Percentiles rank a stretch among this genome's conserved stretches.
Conservation (phyloP, 805 yeast species). For the Candida easanensis region DNA sequence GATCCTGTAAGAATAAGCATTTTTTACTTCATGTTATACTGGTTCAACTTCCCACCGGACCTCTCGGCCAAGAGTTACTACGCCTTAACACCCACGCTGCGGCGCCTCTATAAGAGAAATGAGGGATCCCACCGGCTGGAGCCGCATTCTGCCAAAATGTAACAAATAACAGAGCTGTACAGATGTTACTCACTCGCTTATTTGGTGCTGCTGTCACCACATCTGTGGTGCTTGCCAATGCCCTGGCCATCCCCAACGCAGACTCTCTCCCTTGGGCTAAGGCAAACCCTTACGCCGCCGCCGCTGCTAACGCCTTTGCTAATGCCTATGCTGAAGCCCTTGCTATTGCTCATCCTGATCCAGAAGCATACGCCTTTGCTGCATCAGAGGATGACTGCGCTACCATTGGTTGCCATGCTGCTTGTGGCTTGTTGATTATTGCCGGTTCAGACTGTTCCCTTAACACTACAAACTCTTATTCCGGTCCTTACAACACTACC, state of each 20-base stretch:
- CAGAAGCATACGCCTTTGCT: constrained; percentile 10
- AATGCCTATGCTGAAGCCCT: constrained; percentile 4
- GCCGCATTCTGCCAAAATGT: no score
- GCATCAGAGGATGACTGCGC: constrained; percentile 8
- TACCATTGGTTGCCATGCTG: constrained; percentile 10
- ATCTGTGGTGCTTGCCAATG: neutral
- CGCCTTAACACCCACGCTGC: no score
- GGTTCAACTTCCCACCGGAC: no score
- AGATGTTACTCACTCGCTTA: constrained; percentile 4
- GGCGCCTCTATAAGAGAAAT: no score
- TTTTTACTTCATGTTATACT: no score
- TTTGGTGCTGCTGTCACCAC: neutral
- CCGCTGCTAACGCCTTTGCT: constrained; percentile 3
- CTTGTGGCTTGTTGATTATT: constrained; percentile 12
- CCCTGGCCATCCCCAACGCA: neutral
- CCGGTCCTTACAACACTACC: constrained; percentile 13
- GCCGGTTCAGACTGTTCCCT: constrained; percentile 7
- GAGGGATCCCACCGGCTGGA: no score
- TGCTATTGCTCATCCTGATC: constrained; percentile 6
- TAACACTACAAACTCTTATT: constrained; percentile 4
- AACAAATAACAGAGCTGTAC: no score
- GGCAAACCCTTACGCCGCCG: constrained; percentile 1
- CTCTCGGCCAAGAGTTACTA: no score
- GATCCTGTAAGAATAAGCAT: no score
- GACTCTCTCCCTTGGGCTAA: constrained; percentile 4